Evolutionary conservation across 495 filamentous ascomycete species (phyloP).

Genomic region (Annulohypoxylon moriforme): DNA sequence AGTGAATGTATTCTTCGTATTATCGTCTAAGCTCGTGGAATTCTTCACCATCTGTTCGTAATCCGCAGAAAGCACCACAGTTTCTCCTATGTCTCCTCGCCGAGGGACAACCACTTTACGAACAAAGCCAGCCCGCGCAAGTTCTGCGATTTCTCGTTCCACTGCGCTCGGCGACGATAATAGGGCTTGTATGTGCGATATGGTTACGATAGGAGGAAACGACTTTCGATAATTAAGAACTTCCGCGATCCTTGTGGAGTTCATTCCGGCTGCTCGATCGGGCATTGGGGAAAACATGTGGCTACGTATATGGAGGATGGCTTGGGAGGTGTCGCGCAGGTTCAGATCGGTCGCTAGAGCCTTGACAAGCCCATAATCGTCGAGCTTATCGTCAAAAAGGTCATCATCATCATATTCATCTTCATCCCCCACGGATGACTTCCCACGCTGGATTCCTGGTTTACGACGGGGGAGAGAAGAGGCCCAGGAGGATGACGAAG

Average conservation of each 20-base stretch:
- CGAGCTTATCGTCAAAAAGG: conserved; percentile 63
- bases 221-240: conserved; percentile 73
- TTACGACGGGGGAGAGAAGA: conserved; percentile 67
- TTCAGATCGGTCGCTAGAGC: conserved; percentile 63
- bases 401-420: conserved; percentile 53
- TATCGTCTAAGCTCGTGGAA: conserved; percentile 56
- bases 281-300: conserved; percentile 79
- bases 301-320: conserved; percentile 68
- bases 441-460: conserved; percentile 52
- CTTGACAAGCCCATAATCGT: conserved; percentile 66
- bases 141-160: conserved; percentile 77
- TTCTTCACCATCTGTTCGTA: conserved; percentile 68
- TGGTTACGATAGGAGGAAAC: conserved; percentile 76
- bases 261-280: conserved; percentile 72
- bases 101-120: conserved; percentile 75
- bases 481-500: conserved; percentile 61
- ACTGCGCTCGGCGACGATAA: conserved; percentile 72
- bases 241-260: conserved; percentile 75
- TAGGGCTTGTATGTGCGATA: conserved; percentile 77
- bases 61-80: conserved; percentile 71
- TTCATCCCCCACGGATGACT: conserved; percentile 45
- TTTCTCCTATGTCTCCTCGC: conserved; percentile 75
- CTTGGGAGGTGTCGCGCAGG: conserved; percentile 71
- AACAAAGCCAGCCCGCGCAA: conserved; percentile 68
- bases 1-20: conserved; percentile 69